Conservation (phyloP, 2,329 filamentous ascomycete species). For the Fusarium guadeloupense region DNA sequence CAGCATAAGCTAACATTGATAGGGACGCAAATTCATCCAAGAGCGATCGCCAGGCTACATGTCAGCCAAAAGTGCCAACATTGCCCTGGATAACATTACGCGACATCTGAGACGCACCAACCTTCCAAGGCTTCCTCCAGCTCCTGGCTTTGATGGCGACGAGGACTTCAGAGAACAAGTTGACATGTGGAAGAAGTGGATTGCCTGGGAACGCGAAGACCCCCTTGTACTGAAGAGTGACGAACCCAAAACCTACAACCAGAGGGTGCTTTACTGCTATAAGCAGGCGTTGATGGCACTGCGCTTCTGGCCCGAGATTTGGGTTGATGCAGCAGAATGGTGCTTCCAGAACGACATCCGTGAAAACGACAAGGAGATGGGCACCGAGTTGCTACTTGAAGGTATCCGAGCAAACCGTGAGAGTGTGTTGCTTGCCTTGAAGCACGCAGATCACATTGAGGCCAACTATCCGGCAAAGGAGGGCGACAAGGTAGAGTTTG, state of each 20-base stretch:
- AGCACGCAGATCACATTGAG: slow-evolving; percentile 88
- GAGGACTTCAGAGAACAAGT: slow-evolving; percentile 86
- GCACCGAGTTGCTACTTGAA: slow-evolving; percentile 80
- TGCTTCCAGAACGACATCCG: slow-evolving; percentile 80
- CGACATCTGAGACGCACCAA: slow-evolving; percentile 79
- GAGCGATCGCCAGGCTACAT: slow-evolving; percentile 94
- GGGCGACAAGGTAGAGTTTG: slow-evolving; percentile 78
- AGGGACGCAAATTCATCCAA: slow-evolving; percentile 94
- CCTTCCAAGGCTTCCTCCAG: slow-evolving; percentile 82
- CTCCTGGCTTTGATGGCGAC: slow-evolving; percentile 86
- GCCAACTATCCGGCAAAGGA: slow-evolving; percentile 80
- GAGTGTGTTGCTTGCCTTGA: slow-evolving; percentile 88
- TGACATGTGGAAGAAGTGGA: slow-evolving; percentile 91
- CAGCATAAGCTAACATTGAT: slow-evolving; percentile 32
- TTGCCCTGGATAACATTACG: slow-evolving; percentile 88
- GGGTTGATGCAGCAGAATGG: slow-evolving; percentile 95
- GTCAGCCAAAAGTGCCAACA: slow-evolving; percentile 91
- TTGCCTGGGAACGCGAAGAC: slow-evolving; percentile 94
- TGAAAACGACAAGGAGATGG: slow-evolving; percentile 68
- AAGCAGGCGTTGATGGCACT: slow-evolving; percentile 93
- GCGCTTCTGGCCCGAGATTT: slow-evolving; percentile 94
- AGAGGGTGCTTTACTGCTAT: slow-evolving; percentile 88
- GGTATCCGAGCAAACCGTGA: slow-evolving; percentile 92
- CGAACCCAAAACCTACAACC: slow-evolving; percentile 77
- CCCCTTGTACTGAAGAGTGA: slow-evolving; percentile 86